Base-by-base conservation (phyloP, 495 filamentous ascomycete genomes). In the Podospora australis region DNA sequence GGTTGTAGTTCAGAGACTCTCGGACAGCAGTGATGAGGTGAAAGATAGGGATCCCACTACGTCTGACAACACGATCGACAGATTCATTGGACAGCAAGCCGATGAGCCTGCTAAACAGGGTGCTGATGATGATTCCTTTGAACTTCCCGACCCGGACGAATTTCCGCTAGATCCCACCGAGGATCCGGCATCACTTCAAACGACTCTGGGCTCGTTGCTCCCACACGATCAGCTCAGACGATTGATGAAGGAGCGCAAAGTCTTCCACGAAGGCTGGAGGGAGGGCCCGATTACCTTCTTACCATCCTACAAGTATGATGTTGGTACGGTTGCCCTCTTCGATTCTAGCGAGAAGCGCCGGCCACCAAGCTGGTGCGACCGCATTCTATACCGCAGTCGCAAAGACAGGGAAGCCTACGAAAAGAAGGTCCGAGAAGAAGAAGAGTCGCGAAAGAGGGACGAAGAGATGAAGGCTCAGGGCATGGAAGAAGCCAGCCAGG, bases 301-400 rank as follows among this genome's bases (percentile, higher is more conserved):
- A 23, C 94, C 94, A 10, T 94, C 91, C 0, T 99, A 94, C 60
- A 94, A 94, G 65, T 99, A 97, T 54, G 94, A 99, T 58, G 75
- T 92, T 29, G 94, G 94, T n/a, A 95, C 85, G 29, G 82, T 96
- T 46, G 87, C 87, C 3, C 75, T 86, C 49, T 97, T 96, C 61
- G 94, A 99, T 67, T 86, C 89, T 0, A 95, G 88, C 50, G 94
- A 96, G 56, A 99, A 97, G 72, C 80, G 83, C 42, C 75, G 94
- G 41, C 84, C 85, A 11, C 94, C 94, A 4, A 95, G 89, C 61
- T 99, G 91, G 91, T 99, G 94, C 62, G 94, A 99, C 66, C 83
- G 94, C n/a, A 90, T 99, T 38, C 67, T 99, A 0, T 99, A 78
- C 57, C 78, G 90, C 26, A 87, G 87, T 1, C 79, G 83, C 29